phyloP scores from a whole-genome alignment of 331 rosid species.

The Quercus lobata region DNA sequence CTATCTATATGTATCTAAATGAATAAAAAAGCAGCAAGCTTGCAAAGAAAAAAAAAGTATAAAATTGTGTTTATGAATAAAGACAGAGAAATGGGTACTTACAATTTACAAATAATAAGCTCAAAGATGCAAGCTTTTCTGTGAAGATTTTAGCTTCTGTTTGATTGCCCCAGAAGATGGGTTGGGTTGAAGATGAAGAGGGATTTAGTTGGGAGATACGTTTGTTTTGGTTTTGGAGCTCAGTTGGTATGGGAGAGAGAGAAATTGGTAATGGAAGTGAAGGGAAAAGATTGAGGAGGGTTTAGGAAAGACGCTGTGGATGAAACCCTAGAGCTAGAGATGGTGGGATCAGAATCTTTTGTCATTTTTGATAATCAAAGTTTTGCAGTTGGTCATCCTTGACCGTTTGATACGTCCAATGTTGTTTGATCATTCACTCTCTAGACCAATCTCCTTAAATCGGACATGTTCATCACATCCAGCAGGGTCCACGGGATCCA shows the following conservation, averaged over 20 bases:
- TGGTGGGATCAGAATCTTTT: neutral
- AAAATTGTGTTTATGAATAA: constrained; percentile 5
- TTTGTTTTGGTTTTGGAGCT: neutral
- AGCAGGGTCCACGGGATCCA: neutral
- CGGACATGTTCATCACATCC: constrained; percentile 8
- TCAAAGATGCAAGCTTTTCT: neutral
- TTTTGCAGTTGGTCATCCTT: neutral
- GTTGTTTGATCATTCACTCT: neutral
- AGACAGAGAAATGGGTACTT: constrained; percentile 11
- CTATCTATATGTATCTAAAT: constrained; percentile 9
- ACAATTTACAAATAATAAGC: constrained; percentile 25
- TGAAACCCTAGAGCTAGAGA: constrained; percentile 61
- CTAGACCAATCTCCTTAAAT: neutral
- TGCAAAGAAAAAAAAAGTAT: neutral
- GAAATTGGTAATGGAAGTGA: neutral
- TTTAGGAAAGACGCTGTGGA: too few species aligned
- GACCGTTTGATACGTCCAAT: constrained; percentile 25
- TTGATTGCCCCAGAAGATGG: neutral
- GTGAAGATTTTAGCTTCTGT: neutral
- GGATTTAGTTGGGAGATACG: neutral
- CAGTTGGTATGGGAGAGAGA: neutral
- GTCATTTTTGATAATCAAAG: constrained; percentile 2
- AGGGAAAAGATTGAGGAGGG: too few species aligned
- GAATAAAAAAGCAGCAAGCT: constrained; percentile 8
- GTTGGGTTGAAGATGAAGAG: too few species aligned